phyloP scores from a whole-genome alignment of 2,329 filamentous ascomycete species.

The Apiospora kogelbergensis region DNA sequence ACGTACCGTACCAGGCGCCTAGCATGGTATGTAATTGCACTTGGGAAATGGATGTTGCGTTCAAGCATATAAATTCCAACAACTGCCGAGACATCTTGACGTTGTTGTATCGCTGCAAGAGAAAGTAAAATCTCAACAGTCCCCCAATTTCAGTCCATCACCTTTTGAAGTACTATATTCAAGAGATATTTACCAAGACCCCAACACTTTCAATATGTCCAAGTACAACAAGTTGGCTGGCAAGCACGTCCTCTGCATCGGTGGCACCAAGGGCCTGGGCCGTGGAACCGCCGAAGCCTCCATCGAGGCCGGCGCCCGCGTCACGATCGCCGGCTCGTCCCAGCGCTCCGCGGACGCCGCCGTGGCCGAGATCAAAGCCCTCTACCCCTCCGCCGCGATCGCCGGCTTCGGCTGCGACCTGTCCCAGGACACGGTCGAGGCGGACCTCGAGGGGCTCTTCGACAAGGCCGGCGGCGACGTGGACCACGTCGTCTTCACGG shows the following conservation, averaged over 20 bases:
- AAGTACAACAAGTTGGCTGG: constrained; percentile 32
- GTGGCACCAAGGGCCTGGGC: constrained; percentile 28
- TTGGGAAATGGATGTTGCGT: neutral
- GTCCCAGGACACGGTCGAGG: constrained; percentile 21
- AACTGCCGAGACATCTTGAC: neutral
- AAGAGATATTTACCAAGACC: neutral
- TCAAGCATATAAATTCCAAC: neutral
- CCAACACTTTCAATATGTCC: constrained; percentile 21
- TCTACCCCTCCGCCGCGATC: constrained; percentile 19
- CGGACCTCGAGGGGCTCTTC: constrained; percentile 24
- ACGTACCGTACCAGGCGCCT: neutral
- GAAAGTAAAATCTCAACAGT: neutral
- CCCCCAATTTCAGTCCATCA: neutral
- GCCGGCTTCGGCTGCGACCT: constrained; percentile 24
- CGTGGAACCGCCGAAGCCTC: constrained; percentile 27
- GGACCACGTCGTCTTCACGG: constrained; percentile 30
- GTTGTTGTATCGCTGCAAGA: neutral
- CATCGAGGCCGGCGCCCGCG: constrained; percentile 24
- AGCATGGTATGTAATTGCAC: neutral
- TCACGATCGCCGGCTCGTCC: constrained; percentile 25
- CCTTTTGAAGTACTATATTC: neutral
- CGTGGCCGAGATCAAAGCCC: constrained; percentile 20
- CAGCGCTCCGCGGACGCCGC: constrained; percentile 21
- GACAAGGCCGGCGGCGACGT: constrained; percentile 16
- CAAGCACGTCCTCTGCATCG: constrained; percentile 32